Base-by-base conservation (phyloP, 257 asterid species). In the Ballota nigra region DNA sequence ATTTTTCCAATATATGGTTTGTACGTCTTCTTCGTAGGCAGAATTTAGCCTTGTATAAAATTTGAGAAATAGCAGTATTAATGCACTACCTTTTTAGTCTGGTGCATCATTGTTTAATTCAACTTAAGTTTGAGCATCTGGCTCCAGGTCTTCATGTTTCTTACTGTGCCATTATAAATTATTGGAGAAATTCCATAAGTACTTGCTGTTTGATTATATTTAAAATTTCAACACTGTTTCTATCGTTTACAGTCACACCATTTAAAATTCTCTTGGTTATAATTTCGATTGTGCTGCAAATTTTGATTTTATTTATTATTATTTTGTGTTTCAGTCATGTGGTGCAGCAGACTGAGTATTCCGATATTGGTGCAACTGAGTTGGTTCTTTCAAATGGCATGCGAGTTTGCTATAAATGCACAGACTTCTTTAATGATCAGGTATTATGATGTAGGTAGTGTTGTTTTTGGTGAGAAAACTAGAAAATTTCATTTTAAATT, bases 371-470 rank as follows among this genome's bases (percentile, higher is more conserved):
- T 34, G 92, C 89, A 9, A 84, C 90, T 28, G 98, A 92, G 84
- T 80, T 92, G 75, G 71, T 87, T 71, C 92, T 92, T 77, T 90
- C 98, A 34, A 92, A 92, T 80, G 97, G 96, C 79, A 86, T 92
- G 90, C 90, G 95, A 75, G 93, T 92, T 79, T 92, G 97, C 86
- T 92, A 90, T 76, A 92, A 92, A 80, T 87, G 90, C 85, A 92
- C 98, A 1, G 93, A 92, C 80, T 92, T 90, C 82, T 87, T 92
- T 68, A 90, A 92, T 76, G 98, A 92, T 73, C 97, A 92, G 98
- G 98, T 92, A 86, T 34, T 34, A 10, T 45, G 47, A 71, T 62
- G 67, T 56, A 16, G 22, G 52, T 58, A 15, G 58, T 26, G 19
- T 13, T 59, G 9, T 5, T 59, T 28, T 3, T 56, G 8, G 7